Conservation (phyloP, 2,329 filamentous ascomycete species). For the Penicillium capsulatum region DNA sequence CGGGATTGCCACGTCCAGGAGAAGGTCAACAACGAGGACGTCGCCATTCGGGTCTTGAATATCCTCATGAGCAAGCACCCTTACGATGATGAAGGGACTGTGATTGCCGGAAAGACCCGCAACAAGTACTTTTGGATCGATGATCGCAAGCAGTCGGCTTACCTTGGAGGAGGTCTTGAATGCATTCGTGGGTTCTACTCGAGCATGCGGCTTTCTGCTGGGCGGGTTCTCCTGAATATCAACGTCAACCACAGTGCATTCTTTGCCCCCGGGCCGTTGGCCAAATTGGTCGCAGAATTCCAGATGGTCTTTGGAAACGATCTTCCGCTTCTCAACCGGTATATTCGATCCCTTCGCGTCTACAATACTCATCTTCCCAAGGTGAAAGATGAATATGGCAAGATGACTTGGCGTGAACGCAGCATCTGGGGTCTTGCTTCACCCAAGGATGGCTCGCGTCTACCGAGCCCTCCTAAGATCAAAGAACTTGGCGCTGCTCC, state of each 20-base stretch:
- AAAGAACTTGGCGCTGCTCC: constrained; percentile 2
- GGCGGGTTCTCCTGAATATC: constrained; percentile 16
- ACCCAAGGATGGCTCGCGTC: constrained; percentile 7
- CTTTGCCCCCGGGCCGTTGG: constrained; percentile 4
- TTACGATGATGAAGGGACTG: constrained; percentile 1
- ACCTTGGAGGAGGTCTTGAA: constrained; percentile 13
- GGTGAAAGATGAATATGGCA: background rate
- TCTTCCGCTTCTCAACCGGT: constrained; percentile 2
- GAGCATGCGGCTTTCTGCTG: constrained; percentile 16
- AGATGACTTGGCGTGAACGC: constrained; percentile 1
- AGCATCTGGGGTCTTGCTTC: constrained; percentile 13
- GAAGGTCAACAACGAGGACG: background rate
- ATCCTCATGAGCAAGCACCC: constrained; percentile 16
- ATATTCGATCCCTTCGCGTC: constrained; percentile 13
- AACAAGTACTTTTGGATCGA: constrained; percentile 20
- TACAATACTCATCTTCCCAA: constrained; percentile 7
- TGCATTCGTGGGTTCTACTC: constrained; percentile 19
- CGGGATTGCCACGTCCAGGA: too few species aligned
- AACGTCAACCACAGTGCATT: constrained; percentile 21
- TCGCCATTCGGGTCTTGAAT: constrained; percentile 13
- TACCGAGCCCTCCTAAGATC: constrained; percentile 6
- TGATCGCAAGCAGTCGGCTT: constrained; percentile 1
- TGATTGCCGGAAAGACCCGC: constrained; percentile 13
- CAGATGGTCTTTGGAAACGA: background rate
- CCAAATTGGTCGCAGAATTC: background rate